phyloP scores from a whole-genome alignment of 1,139 yeast genomes.

The Candida tetrigidarum region DNA sequence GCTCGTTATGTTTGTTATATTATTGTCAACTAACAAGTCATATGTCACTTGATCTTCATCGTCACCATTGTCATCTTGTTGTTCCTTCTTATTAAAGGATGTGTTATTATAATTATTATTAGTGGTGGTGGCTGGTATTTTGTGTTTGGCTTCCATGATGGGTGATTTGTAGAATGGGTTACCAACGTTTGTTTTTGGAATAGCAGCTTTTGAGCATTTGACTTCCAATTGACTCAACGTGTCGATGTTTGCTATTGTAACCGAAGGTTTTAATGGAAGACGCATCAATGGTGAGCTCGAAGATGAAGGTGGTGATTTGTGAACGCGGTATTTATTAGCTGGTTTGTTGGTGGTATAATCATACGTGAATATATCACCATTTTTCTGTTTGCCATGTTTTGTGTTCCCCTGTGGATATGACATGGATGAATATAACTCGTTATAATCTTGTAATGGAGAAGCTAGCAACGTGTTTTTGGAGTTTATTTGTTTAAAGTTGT shows the following conservation, averaged over 20 bases:
- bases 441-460: conserved; percentile 6
- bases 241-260: conserved; percentile 29
- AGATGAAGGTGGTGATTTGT: conserved; percentile 16
- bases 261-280: conserved; percentile 28
- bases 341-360: conserved; percentile 12
- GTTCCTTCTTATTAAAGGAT: too few relatives aligned
- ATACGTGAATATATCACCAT: conserved; percentile 16
- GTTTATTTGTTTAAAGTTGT: neutral
- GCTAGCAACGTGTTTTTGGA: conserved; percentile 5
- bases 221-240: conserved; percentile 11
- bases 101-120: too few relatives aligned
- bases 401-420: neutral
- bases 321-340: conserved; percentile 9
- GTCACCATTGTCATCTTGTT: neutral
- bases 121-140: neutral
- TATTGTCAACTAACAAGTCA: conserved; percentile 5
- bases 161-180: conserved; percentile 21
- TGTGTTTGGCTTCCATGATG: neutral
- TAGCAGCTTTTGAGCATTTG: conserved; percentile 11
- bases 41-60: conserved; percentile 3
- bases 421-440: neutral
- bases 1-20: neutral
- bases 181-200: conserved; percentile 14
- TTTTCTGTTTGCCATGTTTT: conserved; percentile 1
- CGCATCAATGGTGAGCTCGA: conserved; percentile 13